These are phyloP conservation scores for Eucalyptus fibrosa DNA, from an alignment of 345 rosid genomes.

Conservation along the genomic window DNA sequence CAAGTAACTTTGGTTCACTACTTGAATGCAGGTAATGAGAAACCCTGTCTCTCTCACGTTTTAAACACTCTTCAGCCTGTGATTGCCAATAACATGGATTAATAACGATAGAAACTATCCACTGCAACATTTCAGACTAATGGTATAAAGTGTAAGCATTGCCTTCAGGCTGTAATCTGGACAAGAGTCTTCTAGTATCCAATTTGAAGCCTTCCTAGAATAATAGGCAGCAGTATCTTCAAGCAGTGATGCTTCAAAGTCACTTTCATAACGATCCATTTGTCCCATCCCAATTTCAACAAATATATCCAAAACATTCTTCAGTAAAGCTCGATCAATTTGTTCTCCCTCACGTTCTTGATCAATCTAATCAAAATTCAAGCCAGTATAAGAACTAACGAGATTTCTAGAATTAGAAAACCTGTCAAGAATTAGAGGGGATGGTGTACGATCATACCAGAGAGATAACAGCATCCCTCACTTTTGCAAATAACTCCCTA, in stretches of 20 bases:
- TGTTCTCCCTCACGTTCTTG: conserved; percentile 54
- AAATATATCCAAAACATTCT: conserved; percentile 46
- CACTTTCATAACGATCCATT: conserved; percentile 30
- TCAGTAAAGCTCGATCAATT: conserved; percentile 47
- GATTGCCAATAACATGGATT: neutral
- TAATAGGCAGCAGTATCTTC: conserved; percentile 43
- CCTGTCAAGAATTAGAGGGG: neutral
- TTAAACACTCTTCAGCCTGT: conserved; percentile 51
- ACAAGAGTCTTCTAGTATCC: conserved; percentile 51
- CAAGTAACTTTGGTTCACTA: conserved; percentile 42
- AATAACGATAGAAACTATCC: neutral
- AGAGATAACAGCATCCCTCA: conserved; percentile 38
- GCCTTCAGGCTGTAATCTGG: conserved; percentile 52
- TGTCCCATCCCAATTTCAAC: conserved; percentile 50
- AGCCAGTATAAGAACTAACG: neutral
- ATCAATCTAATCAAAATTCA: conserved; percentile 19
- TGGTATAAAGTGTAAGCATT: neutral
- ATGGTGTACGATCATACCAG: conserved; percentile 19
- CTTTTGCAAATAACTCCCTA: conserved; percentile 19
- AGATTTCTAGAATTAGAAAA: neutral
- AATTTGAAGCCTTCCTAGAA: conserved; percentile 53
- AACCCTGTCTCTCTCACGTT: conserved; percentile 46
- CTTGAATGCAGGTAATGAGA: conserved; percentile 36
- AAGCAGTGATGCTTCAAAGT: conserved; percentile 47
- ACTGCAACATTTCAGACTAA: neutral